Conservation (phyloP, 257 asterid species). For the Penstemon barbatus region DNA sequence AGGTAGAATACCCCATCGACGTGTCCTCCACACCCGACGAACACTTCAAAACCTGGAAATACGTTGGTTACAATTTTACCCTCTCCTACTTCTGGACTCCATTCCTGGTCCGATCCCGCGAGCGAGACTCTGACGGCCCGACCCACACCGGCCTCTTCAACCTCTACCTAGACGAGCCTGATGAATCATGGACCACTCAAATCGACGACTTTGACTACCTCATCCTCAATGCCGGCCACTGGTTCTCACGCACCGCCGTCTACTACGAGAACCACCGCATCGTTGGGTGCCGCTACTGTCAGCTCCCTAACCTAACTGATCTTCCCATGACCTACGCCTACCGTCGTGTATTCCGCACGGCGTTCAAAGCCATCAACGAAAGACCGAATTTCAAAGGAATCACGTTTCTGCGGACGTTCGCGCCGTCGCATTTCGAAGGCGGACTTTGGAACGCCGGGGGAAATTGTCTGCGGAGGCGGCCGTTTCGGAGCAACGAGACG, state of each 20-base stretch:
- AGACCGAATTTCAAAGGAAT: slow-evolving; percentile 29
- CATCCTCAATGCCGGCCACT: slow-evolving; percentile 36
- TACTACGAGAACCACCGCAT: slow-evolving; percentile 25
- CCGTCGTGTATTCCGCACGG: slow-evolving; percentile 33
- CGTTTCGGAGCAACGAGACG: slow-evolving; percentile 35
- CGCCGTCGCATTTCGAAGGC: slow-evolving; percentile 42
- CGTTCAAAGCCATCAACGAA: slow-evolving; percentile 31
- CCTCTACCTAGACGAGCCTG: slow-evolving; percentile 37
- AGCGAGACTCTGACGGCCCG: slow-evolving; percentile 33
- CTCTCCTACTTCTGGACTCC: slow-evolving; percentile 48
- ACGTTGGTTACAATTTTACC: slow-evolving; percentile 48
- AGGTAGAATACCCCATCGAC: slow-evolving; percentile 55
- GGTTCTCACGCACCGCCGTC: slow-evolving; percentile 35
- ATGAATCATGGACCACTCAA: slow-evolving; percentile 30
- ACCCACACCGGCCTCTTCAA: slow-evolving; percentile 38
- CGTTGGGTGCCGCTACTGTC: slow-evolving; percentile 38
- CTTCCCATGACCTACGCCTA: slow-evolving; percentile 32
- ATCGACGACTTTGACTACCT: slow-evolving; percentile 33
- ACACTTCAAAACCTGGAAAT: slow-evolving; percentile 53
- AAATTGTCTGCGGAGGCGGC: slow-evolving; percentile 31
- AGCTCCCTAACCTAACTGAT: slow-evolving; percentile 24
- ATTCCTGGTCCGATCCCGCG: slow-evolving; percentile 37
- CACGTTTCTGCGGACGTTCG: slow-evolving; percentile 32
- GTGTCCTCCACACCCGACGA: slow-evolving; percentile 41
- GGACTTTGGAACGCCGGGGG: slow-evolving; percentile 43